Conservation (phyloP, 1,284 basidiomycete species). For the Leucoagaricus sp. region DNA sequence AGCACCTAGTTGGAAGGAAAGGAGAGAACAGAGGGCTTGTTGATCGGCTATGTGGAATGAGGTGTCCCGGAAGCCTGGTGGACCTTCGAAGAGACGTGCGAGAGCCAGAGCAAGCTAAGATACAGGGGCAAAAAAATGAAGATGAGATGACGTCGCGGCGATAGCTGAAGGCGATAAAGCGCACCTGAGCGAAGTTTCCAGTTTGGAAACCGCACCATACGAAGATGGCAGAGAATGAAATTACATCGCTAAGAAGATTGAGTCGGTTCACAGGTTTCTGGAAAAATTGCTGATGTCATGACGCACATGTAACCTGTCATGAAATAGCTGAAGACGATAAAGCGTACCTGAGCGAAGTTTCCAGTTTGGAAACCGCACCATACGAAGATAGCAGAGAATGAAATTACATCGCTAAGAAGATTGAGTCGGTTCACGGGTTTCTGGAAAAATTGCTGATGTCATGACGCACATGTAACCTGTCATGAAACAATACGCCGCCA, state of each 20-base stretch:
- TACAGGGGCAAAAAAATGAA: conserved; percentile 1
- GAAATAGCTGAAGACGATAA: conserved; percentile 38
- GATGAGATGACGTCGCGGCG: not conserved
- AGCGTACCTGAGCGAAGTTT: conserved; percentile 61
- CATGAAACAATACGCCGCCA: conserved; percentile 83
- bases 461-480: conserved; percentile 76
- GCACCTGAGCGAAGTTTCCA: conserved; percentile 68
- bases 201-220: conserved; percentile 91
- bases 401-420: conserved; percentile 58
- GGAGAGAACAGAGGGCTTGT: conserved; percentile 78
- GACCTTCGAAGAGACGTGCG: conserved; percentile 57
- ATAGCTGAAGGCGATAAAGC: conserved; percentile 11
- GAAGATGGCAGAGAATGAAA: conserved; percentile 80
- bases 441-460: too few relatives aligned
- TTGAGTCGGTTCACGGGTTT: not conserved
- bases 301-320: conserved; percentile 84
- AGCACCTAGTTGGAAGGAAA: conserved; percentile 74
- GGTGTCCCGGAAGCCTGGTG: conserved; percentile 46
- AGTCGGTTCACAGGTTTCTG: too few relatives aligned
- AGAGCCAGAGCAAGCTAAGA: conserved; percentile 39
- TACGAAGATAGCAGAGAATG: conserved; percentile 61
- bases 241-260: conserved; percentile 52
- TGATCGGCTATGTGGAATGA: conserved; percentile 77
- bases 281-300: too few relatives aligned
- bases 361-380: conserved; percentile 90